Evolutionary conservation across 768 basidiomycete genomes (phyloP).

Genomic region (Termitomyces sp.): DNA sequence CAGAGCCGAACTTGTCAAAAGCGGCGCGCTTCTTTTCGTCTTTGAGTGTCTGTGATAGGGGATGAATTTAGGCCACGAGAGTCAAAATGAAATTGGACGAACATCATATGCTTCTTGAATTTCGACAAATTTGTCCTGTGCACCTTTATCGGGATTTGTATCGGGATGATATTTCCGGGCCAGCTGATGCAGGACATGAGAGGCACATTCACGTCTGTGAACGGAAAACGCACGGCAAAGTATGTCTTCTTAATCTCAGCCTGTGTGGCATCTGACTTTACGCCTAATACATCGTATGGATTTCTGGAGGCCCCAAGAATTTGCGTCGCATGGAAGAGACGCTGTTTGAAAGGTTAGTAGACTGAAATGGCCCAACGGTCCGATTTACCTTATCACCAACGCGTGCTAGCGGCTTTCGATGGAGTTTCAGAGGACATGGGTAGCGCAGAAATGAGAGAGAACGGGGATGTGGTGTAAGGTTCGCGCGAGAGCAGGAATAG

Average conservation of each 20-base stretch:
- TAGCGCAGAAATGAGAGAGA: conserved; percentile 33
- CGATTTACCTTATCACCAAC: conserved; percentile 34
- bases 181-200: conserved; percentile 48
- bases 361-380: conserved; percentile 2
- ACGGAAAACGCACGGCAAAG: conserved; percentile 66
- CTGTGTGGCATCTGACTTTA: conserved; percentile 72
- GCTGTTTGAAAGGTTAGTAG: conserved; percentile 38
- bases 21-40: conserved; percentile 90
- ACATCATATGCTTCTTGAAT: conserved; percentile 98
- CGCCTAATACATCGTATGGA: conserved; percentile 90
- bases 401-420: conserved; percentile 20
- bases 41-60: conserved; percentile 66
- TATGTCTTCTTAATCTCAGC: conserved; percentile 97
- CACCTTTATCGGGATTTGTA: conserved; percentile 87
- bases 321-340: conserved; percentile 68
- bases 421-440: conserved; percentile 26
- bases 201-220: neutral
- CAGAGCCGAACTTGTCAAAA: conserved; percentile 89
- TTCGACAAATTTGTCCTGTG: conserved; percentile 91
- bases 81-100: conserved; percentile 11
- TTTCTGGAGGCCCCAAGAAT: conserved; percentile 57
- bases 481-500: conserved; percentile 47
- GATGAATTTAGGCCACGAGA: conserved; percentile 1
- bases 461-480: conserved; percentile 23
- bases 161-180: conserved; percentile 99